These are phyloP conservation scores for Globisporangium irregulare DNA, from an alignment of 352 stramenopile genomes.

Conservation along the genomic window DNA sequence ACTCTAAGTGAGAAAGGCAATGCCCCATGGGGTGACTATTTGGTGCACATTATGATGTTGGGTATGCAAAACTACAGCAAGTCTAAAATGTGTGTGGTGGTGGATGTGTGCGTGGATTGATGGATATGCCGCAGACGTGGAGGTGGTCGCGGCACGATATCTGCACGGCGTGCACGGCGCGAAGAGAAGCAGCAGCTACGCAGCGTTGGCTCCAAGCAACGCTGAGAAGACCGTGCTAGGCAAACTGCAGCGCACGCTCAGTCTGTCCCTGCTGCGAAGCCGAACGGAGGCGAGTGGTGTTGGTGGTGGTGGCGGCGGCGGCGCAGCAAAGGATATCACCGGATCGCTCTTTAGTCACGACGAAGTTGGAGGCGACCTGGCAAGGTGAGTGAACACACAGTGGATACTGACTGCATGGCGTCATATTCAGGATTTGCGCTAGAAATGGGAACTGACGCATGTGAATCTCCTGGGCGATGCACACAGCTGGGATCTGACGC, in stretches of 20 bases:
- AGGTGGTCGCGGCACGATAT: conserved; percentile 11
- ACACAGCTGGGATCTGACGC: conserved; percentile 37
- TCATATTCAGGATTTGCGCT: not conserved
- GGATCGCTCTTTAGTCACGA: conserved; percentile 5
- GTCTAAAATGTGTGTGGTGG: not conserved
- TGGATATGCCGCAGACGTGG: conserved; percentile 12
- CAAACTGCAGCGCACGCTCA: conserved; percentile 56
- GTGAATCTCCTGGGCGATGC: not conserved
- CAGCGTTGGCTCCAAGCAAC: not conserved
- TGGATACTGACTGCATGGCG: not conserved
- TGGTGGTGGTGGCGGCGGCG: not conserved
- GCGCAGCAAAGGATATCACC: not conserved
- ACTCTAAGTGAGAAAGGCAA: not conserved
- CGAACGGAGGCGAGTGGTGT: conserved; percentile 8
- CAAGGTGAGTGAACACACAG: conserved; percentile 4
- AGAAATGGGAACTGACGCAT: not conserved
- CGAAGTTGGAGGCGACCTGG: conserved; percentile 10
- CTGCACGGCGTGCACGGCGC: conserved; percentile 11
- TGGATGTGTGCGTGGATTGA: not conserved
- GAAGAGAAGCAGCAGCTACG: conserved; percentile 11
- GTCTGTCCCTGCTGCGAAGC: conserved; percentile 25
- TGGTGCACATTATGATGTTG: not conserved
- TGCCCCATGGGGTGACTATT: not conserved
- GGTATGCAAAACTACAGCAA: not conserved
- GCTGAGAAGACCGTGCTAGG: conserved; percentile 42